Conservation (phyloP, 371 early-diverging fungal genomes). For the Mucor racemosus region DNA sequence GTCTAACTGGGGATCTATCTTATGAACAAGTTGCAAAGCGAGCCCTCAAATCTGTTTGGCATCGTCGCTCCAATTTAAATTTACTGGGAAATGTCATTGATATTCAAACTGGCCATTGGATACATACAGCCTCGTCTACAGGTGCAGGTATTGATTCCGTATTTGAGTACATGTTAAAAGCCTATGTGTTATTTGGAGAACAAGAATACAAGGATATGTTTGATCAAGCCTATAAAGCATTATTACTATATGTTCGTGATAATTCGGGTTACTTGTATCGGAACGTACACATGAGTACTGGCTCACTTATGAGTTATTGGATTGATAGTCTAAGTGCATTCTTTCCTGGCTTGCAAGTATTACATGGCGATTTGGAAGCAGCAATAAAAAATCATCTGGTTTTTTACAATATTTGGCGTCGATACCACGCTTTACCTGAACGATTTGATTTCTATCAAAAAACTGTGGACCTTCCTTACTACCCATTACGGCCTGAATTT, state of each 20-base stretch:
- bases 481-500: slow-evolving; percentile 94
- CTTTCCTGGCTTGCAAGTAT: slow-evolving; percentile 89
- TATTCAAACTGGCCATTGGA: slow-evolving; percentile 73
- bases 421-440: slow-evolving; percentile 87
- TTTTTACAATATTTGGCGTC: slow-evolving; percentile 85
- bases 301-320: slow-evolving; percentile 74
- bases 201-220: slow-evolving; percentile 77
- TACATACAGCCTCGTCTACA: slow-evolving; percentile 72
- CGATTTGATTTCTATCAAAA: slow-evolving; percentile 76
- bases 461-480: slow-evolving; percentile 67
- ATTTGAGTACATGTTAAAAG: slow-evolving; percentile 93
- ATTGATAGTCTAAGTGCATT: slow-evolving; percentile 92
- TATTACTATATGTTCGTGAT: slow-evolving; percentile 71
- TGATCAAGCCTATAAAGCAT: slow-evolving; percentile 76
- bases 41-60: slow-evolving; percentile 81
- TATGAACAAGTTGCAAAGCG: slow-evolving; percentile 82
- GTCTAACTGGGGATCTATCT: slow-evolving; percentile 76
- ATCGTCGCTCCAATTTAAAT: slow-evolving; percentile 69
- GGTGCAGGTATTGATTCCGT: slow-evolving; percentile 95
- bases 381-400: slow-evolving; percentile 84
- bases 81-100: slow-evolving; percentile 89
- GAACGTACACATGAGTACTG: slow-evolving; percentile 83
- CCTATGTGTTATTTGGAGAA: slow-evolving; percentile 88
- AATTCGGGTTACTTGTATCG: slow-evolving; percentile 79
- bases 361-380: slow-evolving; percentile 79